phyloP scores from a whole-genome alignment of 2,329 filamentous ascomycete species.

The Dendrostoma leiphaemia region DNA sequence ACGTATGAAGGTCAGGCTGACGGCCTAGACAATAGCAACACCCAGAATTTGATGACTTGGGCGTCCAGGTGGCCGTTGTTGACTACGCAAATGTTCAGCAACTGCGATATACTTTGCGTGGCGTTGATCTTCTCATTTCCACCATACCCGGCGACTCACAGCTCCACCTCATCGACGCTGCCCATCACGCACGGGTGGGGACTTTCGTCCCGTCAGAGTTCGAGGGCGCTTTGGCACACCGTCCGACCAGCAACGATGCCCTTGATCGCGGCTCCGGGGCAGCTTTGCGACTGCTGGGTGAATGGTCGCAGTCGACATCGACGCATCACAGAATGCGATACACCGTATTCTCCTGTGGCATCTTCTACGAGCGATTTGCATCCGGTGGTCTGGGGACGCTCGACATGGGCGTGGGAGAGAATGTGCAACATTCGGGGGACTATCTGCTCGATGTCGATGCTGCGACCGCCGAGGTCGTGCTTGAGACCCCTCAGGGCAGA shows the following conservation, averaged over 20 bases:
- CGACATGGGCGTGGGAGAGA: slow-evolving; percentile 56
- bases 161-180: slow-evolving; percentile 70
- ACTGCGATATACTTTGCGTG: slow-evolving; percentile 65
- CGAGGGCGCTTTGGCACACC: slow-evolving; percentile 59
- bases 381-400: slow-evolving; percentile 62
- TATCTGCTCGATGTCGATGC: slow-evolving; percentile 63
- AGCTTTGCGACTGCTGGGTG: slow-evolving; percentile 55
- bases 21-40: slow-evolving; percentile 41
- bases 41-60: slow-evolving; percentile 50
- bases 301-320: slow-evolving; percentile 39
- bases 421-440: slow-evolving; percentile 55
- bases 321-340: slow-evolving; percentile 52
- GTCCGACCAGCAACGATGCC: slow-evolving; percentile 51
- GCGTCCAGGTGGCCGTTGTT: slow-evolving; percentile 67
- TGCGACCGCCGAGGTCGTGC: slow-evolving; percentile 59
- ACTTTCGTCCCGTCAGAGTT: slow-evolving; percentile 76
- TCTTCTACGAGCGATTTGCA: slow-evolving; percentile 74
- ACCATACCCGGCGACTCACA: slow-evolving; percentile 69
- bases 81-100: slow-evolving; percentile 60
- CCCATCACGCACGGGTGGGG: slow-evolving; percentile 60
- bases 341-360: slow-evolving; percentile 70
- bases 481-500: slow-evolving; percentile 47
- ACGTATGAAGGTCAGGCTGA: neutral
- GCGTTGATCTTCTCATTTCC: slow-evolving; percentile 73
- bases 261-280: slow-evolving; percentile 59